phyloP scores from a whole-genome alignment of 106 monocot species.

The Dioscorea zingiberensis region DNA sequence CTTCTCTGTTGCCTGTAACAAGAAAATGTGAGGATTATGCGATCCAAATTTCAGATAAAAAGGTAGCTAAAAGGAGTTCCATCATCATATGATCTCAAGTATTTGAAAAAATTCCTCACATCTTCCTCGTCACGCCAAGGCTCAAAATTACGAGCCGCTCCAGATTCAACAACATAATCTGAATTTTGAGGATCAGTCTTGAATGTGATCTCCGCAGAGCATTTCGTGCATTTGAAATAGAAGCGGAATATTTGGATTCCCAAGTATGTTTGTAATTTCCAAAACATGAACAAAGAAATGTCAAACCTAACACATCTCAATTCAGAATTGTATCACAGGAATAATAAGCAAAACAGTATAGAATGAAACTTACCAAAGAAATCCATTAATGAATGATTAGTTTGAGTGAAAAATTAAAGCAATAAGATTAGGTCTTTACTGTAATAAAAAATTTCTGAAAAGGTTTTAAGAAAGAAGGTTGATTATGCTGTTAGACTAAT shows the following conservation, averaged over 20 bases:
- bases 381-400: too few species aligned
- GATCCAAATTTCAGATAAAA: neutral
- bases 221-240: conserved; percentile 91
- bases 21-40: neutral
- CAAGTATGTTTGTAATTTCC: conserved; percentile 62
- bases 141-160: conserved; percentile 91
- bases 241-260: conserved; percentile 96
- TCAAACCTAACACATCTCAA: too few species aligned
- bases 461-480: too few species aligned
- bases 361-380: too few species aligned
- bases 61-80: too few species aligned
- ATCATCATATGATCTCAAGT: neutral
- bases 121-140: conserved; percentile 91
- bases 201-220: conserved; percentile 76
- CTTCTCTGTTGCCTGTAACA: conserved; percentile 35
- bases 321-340: too few species aligned
- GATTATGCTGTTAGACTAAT: too few species aligned
- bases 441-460: too few species aligned
- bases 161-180: conserved; percentile 91
- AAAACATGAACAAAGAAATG: neutral
- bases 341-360: too few species aligned
- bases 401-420: too few species aligned
- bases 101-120: conserved; percentile 15
- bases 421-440: too few species aligned
- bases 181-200: conserved; percentile 93